Percentiles rank a stretch among this genome's conserved stretches.
Evolutionary conservation across 257 asterid species (phyloP).

Genomic region (Gardenia jasminoides): DNA sequence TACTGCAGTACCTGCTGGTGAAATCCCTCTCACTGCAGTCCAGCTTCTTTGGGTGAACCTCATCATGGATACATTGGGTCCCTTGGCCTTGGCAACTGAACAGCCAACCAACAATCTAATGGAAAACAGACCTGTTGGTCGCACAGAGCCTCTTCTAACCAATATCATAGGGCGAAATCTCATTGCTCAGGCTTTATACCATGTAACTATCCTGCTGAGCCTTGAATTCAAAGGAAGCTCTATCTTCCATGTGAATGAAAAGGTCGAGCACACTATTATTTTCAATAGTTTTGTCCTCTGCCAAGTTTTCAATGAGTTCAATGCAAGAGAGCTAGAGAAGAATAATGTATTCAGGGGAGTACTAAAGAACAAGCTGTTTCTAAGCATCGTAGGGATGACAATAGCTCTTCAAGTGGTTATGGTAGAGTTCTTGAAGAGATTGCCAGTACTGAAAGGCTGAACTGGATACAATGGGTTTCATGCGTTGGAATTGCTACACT

Average conservation of each 20-base stretch:
- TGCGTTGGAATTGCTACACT: slow-evolving; percentile 29
- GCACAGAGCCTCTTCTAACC: no score
- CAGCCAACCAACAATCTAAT: slow-evolving; percentile 36
- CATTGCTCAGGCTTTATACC: no score
- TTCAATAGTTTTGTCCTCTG: no score
- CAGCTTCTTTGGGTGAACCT: slow-evolving; percentile 51
- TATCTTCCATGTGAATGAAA: no score
- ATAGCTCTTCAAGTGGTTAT: slow-evolving; percentile 29
- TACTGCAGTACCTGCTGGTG: slow-evolving; percentile 53
- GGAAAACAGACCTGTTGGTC: background rate
- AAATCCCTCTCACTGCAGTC: slow-evolving; percentile 56
- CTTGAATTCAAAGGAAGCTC: no score
- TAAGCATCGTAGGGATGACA: slow-evolving; percentile 25
- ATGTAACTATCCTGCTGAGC: no score
- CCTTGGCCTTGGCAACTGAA: slow-evolving; percentile 46
- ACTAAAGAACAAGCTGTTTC: slow-evolving; percentile 27
- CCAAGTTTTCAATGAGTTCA: no score
- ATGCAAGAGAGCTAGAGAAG: no score
- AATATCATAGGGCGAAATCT: no score
- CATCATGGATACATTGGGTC: slow-evolving; percentile 44
- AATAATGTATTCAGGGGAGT: slow-evolving; percentile 13
- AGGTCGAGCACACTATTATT: no score
- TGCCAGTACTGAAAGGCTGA: slow-evolving; percentile 31
- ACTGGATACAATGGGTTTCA: slow-evolving; percentile 32
- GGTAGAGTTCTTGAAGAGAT: slow-evolving; percentile 26